These are phyloP conservation scores for Helotiales sp. DNA, from an alignment of 2,329 filamentous ascomycete species.

Conservation along the genomic window DNA sequence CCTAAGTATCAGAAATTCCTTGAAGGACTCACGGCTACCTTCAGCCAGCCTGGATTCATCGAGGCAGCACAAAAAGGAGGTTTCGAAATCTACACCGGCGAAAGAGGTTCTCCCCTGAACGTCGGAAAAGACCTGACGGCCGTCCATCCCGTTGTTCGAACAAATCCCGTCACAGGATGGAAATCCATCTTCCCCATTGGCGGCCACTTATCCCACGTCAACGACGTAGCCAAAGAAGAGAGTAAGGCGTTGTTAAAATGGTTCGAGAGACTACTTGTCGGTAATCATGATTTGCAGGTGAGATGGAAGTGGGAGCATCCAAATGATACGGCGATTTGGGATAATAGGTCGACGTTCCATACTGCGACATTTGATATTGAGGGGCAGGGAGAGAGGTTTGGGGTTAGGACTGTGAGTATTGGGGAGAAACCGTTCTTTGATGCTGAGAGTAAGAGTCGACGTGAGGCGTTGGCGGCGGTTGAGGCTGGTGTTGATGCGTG, in stretches of 20 bases:
- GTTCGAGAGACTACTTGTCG: slow-evolving; percentile 50
- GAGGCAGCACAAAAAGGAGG: slow-evolving; percentile 45
- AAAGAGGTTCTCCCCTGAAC: slow-evolving; percentile 52
- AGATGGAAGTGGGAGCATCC: slow-evolving; percentile 37
- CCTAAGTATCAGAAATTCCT: slow-evolving; percentile 56
- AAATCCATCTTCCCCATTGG: slow-evolving; percentile 55
- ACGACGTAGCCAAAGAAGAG: slow-evolving; percentile 50
- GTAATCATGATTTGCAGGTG: slow-evolving; percentile 60
- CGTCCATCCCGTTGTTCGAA: slow-evolving; percentile 54
- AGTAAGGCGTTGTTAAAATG: slow-evolving; percentile 49
- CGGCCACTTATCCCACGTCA: slow-evolving; percentile 50
- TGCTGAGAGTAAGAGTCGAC: slow-evolving; percentile 43
- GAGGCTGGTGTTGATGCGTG: background rate
- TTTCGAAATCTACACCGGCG: slow-evolving; percentile 45
- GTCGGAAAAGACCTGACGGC: slow-evolving; percentile 48
- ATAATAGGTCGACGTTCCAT: slow-evolving; percentile 55
- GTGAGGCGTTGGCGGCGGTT: slow-evolving; percentile 37
- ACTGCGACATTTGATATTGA: slow-evolving; percentile 55
- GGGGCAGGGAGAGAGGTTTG: slow-evolving; percentile 45
- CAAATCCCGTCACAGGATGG: slow-evolving; percentile 59
- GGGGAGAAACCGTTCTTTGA: slow-evolving; percentile 53
- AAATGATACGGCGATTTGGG: slow-evolving; percentile 52
- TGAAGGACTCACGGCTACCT: slow-evolving; percentile 57
- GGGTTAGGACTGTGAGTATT: slow-evolving; percentile 49
- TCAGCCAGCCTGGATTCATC: slow-evolving; percentile 50